Percentiles rank a stretch among this genome's conserved stretches.
Conservation (phyloP, 2,329 filamentous ascomycete species). For the Scytalidium sp. region DNA sequence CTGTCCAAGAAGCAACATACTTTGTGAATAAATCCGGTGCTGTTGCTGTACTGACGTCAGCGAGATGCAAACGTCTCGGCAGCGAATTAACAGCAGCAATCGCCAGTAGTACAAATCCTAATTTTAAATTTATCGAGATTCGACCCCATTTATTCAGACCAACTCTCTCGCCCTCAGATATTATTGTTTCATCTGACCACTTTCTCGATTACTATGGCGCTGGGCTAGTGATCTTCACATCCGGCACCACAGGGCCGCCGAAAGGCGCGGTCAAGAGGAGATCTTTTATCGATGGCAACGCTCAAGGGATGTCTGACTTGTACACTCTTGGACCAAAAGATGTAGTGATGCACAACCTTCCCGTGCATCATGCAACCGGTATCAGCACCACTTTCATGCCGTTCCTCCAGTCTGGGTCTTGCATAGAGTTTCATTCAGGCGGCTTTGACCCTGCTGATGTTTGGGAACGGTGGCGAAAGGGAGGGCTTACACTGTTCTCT, state of each 20-base stretch:
- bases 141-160: background rate
- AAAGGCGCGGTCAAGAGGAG: slow-evolving; percentile 35
- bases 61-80: background rate
- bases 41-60: slow-evolving; percentile 28
- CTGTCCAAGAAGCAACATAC: slow-evolving; percentile 41
- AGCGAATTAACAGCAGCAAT: background rate
- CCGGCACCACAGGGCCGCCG: slow-evolving; percentile 42
- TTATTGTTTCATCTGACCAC: slow-evolving; percentile 23
- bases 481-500: slow-evolving; percentile 31
- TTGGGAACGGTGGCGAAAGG: slow-evolving; percentile 29
- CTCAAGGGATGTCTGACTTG: slow-evolving; percentile 21
- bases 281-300: background rate
- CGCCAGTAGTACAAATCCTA: background rate
- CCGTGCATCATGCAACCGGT: slow-evolving; percentile 33
- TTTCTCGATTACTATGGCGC: slow-evolving; percentile 31
- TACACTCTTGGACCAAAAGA: slow-evolving; percentile 29
- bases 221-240: slow-evolving; percentile 38
- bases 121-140: background rate
- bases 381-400: slow-evolving; percentile 33
- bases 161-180: background rate
- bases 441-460: slow-evolving; percentile 26
- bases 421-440: slow-evolving; percentile 32
- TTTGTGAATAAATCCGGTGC: slow-evolving; percentile 36
- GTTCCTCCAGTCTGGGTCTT: slow-evolving; percentile 28
- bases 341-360: slow-evolving; percentile 30